phyloP scores from a whole-genome alignment of 1,139 yeast genomes.

The Tardiomyces depauwii region DNA sequence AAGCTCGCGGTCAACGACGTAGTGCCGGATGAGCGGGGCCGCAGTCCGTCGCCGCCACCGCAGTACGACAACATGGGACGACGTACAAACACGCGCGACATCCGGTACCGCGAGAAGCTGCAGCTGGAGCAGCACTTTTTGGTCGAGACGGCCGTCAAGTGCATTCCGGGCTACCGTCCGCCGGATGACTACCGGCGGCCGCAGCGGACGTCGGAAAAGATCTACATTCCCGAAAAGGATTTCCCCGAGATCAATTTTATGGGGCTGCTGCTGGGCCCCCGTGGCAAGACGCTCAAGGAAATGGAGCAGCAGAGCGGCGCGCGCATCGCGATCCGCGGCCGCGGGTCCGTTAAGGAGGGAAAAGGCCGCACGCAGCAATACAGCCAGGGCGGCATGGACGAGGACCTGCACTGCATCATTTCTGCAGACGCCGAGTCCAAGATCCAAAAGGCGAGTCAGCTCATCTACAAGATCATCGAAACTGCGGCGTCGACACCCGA shows the following conservation, averaged over 20 bases:
- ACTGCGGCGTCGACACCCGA: conserved; percentile 81
- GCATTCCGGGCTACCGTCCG: conserved; percentile 69
- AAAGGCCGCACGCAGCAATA: conserved; percentile 42
- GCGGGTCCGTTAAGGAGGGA: conserved; percentile 94
- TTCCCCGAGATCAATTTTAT: conserved; percentile 90
- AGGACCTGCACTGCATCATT: conserved; percentile 80
- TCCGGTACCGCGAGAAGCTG: conserved; percentile 44
- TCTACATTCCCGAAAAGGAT: conserved; percentile 75
- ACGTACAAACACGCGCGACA: conserved; percentile 75
- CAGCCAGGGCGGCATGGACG: conserved; percentile 45
- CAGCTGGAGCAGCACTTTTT: conserved; percentile 74
- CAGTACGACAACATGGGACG: conserved; percentile 73
- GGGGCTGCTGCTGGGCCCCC: conserved; percentile 85
- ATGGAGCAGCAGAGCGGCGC: conserved; percentile 83
- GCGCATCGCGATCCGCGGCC: conserved; percentile 75
- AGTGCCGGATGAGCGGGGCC: conserved; percentile 25
- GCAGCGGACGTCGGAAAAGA: conserved; percentile 66
- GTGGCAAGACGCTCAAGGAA: conserved; percentile 80
- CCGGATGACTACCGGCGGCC: conserved; percentile 71
- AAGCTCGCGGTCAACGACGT: conserved; percentile 41
- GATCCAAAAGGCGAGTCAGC: conserved; percentile 61
- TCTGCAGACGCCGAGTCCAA: conserved; percentile 77
- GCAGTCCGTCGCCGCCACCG: conserved; percentile 90
- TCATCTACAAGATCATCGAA: conserved; percentile 66
- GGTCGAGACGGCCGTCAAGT: conserved; percentile 60